These are phyloP conservation scores for Aspergillus bridgeri DNA, from an alignment of 495 filamentous ascomycete species.

Conservation along the genomic window DNA sequence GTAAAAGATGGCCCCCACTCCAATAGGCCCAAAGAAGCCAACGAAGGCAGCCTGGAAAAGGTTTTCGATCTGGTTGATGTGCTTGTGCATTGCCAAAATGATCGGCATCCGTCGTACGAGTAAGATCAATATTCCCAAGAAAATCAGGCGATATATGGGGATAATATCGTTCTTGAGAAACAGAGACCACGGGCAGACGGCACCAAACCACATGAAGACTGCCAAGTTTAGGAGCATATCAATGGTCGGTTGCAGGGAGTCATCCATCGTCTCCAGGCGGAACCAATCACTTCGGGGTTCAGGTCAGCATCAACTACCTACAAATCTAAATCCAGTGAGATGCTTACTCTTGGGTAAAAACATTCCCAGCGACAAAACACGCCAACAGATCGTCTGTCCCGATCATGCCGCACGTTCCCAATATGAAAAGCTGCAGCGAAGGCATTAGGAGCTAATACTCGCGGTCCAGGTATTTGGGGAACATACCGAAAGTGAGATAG, in stretches of 20 bases:
- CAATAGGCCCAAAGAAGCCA: conserved; percentile 92
- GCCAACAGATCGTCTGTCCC: conserved; percentile 91
- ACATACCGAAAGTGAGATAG: conserved; percentile 74
- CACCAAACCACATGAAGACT: conserved; percentile 90
- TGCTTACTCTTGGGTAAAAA: conserved; percentile 75
- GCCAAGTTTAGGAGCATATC: conserved; percentile 83
- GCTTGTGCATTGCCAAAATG: conserved; percentile 67
- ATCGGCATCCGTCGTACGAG: conserved; percentile 76
- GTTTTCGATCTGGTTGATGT: conserved; percentile 77
- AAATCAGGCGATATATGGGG: conserved; percentile 72
- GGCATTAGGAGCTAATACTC: conserved; percentile 14
- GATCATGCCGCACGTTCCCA: conserved; percentile 83
- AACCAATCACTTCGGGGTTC: conserved; percentile 68
- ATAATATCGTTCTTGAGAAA: conserved; percentile 69
- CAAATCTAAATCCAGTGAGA: background rate
- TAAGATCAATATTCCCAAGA: conserved; percentile 75
- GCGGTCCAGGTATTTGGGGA: conserved; percentile 9
- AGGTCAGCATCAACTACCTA: conserved; percentile 9
- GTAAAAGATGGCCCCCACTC: conserved; percentile 91
- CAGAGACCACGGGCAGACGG: conserved; percentile 75
- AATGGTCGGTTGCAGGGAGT: conserved; percentile 86
- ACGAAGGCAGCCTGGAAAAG: conserved; percentile 73
- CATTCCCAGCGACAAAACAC: conserved; percentile 91
- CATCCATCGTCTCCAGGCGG: conserved; percentile 80
- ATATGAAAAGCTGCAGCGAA: conserved; percentile 61